phyloP scores from a whole-genome alignment of 2,329 filamentous ascomycete genomes.

The Xylaria sp. region DNA sequence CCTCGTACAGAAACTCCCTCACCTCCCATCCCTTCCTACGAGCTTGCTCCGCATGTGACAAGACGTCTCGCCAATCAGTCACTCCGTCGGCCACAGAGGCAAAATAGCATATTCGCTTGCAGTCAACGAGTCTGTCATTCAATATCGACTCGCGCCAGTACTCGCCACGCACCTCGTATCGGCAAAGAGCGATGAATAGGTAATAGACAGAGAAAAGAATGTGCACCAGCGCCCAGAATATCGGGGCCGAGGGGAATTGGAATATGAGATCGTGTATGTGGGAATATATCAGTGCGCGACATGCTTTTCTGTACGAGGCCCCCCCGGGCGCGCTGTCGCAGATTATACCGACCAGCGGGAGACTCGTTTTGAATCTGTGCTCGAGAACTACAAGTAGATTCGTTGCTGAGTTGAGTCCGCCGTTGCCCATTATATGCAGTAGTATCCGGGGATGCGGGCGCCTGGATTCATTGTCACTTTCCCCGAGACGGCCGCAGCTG shows the following conservation, averaged over 20 bases:
- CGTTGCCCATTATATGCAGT: background rate
- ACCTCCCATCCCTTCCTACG: constrained; percentile 14
- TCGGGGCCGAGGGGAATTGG: background rate
- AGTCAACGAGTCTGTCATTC: background rate
- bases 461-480: too few species aligned
- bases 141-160: constrained; percentile 1
- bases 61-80: constrained; percentile 15
- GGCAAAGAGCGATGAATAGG: background rate
- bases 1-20: constrained; percentile 6
- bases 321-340: background rate
- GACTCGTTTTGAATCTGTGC: background rate
- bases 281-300: background rate
- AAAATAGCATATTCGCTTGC: constrained; percentile 12
- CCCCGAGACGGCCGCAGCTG: too few species aligned
- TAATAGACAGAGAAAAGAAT: background rate
- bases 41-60: constrained; percentile 18
- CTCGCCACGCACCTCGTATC: background rate
- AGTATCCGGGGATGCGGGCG: background rate
- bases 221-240: background rate
- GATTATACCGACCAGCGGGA: background rate
- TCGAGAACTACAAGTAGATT: background rate
- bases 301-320: background rate
- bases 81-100: constrained; percentile 10
- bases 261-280: background rate
- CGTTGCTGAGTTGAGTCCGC: background rate